Evolutionary conservation across 2,329 filamentous ascomycete genomes (phyloP).

Genomic region (Epichloe glyceriae): DNA sequence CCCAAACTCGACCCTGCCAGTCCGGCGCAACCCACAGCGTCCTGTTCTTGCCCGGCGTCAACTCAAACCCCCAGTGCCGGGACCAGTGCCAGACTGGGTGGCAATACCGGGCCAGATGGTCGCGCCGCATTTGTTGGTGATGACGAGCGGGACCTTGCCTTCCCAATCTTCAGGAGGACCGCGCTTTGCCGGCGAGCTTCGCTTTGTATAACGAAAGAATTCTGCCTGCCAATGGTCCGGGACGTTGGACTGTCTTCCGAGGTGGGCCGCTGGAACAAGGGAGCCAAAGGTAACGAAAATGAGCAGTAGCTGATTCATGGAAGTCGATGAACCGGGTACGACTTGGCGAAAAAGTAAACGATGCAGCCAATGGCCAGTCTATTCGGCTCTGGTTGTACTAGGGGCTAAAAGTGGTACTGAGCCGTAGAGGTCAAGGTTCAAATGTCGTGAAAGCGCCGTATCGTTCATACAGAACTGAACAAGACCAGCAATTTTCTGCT

Average conservation of each 20-base stretch:
- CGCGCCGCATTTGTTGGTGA: conserved; percentile 60
- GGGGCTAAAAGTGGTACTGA: not conserved
- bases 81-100: conserved; percentile 58
- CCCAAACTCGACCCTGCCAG: conserved; percentile 77
- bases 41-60: conserved; percentile 43
- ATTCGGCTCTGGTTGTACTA: not conserved
- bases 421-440: not conserved
- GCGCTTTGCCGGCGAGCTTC: conserved; percentile 13
- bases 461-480: not conserved
- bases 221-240: conserved; percentile 15
- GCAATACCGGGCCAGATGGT: conserved; percentile 65
- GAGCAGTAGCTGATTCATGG: conserved; percentile 12
- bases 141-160: conserved; percentile 43
- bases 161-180: conserved; percentile 20
- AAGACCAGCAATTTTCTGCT: not conserved
- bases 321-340: conserved; percentile 3
- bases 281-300: conserved; percentile 11
- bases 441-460: not conserved
- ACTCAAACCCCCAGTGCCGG: conserved; percentile 52
- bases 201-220: conserved; percentile 15
- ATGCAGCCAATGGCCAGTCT: not conserved
- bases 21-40: conserved; percentile 54
- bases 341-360: not conserved
- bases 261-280: conserved; percentile 8
- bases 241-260: conserved; percentile 8